Base-by-base conservation (phyloP, 2,329 filamentous ascomycete species). In the Thielaviopsis cerberus region DNA sequence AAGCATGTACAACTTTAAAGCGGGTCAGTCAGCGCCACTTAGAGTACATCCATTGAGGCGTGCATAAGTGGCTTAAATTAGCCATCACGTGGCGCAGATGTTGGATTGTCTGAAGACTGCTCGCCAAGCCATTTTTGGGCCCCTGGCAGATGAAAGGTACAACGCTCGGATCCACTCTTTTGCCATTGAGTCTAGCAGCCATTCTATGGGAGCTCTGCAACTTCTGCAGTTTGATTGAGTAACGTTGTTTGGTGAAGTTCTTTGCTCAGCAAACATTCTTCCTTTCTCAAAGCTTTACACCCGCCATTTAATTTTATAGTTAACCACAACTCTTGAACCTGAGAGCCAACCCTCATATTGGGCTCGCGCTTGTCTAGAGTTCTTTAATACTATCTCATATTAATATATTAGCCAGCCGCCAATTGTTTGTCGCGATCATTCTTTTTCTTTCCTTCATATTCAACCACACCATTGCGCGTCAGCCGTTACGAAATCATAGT, bases 91-190 rank as follows among this genome's bases (percentile, higher is more conserved):
- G 58, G 20, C 48, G 13, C 51, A 51, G 55, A 60, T 52, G 27
- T 51, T 17, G 22, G 50, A 22, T 25, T 41, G n/a, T 41, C 22
- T 48, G 20, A 57, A 45, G 51, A n/a, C 20, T 48, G 5, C 10
- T 48, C 41, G n/a, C n/a, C 41, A 48, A 54, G 50, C 51, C 45
- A 48, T 48, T 48, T 53, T 45, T 53, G 30, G 25, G 25, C 26
- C 58, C 58, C 58, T 55, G 37, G 58, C 41, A 60, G 54, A 57
- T 60, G 34, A 54, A 57, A 60, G 54, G 55, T 54, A 34, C 37
- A 53, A 57, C 41, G 27, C 25, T 55, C 45, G 27, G 54, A 41
- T 52, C 58, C 58, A 60, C 58, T 57, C 17, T 23, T 57, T 60
- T 53, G 20, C 8, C 17, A 48, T 48, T 30, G 5, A 7, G 7